A percentile compares a stretch with the other conserved stretches of the same genome.
These are phyloP conservation scores for Pezizomycotina sp. DNA, from an alignment of 2,329 filamentous ascomycete species.

Conservation along the genomic window DNA sequence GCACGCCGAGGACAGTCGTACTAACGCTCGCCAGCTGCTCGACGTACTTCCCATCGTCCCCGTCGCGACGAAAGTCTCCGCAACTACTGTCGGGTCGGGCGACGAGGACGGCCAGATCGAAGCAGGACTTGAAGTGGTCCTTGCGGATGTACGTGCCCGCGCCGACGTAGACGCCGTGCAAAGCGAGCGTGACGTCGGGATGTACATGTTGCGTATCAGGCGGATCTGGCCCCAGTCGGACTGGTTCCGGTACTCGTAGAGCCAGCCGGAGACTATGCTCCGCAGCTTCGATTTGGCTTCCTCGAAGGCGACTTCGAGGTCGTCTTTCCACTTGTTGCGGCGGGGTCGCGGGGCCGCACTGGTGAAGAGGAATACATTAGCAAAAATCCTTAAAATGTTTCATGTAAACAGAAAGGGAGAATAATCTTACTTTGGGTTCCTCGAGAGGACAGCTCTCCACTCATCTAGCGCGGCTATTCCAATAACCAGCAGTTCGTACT, in stretches of 20 bases:
- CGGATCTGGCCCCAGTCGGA: slow-evolving; percentile 44
- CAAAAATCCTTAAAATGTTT: not conserved
- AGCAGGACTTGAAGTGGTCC: slow-evolving; percentile 62
- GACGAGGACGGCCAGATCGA: slow-evolving; percentile 66
- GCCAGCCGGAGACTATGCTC: slow-evolving; percentile 21
- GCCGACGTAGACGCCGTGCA: slow-evolving; percentile 64
- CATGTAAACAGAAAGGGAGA: not conserved
- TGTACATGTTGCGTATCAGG: slow-evolving; percentile 55
- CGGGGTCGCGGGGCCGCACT: slow-evolving; percentile 10
- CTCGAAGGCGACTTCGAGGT: slow-evolving; percentile 19
- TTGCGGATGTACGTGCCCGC: slow-evolving; percentile 58
- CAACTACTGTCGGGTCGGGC: slow-evolving; percentile 54
- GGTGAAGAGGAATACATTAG: slow-evolving; percentile 6
- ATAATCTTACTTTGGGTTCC: slow-evolving; percentile 8
- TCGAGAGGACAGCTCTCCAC: slow-evolving; percentile 21
- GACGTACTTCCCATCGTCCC: slow-evolving; percentile 58
- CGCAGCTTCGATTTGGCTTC: slow-evolving; percentile 16
- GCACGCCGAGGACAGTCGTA: slow-evolving; percentile 43
- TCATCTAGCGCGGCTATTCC: slow-evolving; percentile 23
- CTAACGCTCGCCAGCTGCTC: slow-evolving; percentile 61
- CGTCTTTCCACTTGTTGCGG: slow-evolving; percentile 17
- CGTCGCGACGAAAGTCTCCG: slow-evolving; percentile 45
- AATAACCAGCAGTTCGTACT: slow-evolving; percentile 23
- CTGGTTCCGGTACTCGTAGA: slow-evolving; percentile 29
- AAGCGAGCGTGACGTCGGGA: slow-evolving; percentile 79